Percentiles rank a stretch among this genome's conserved stretches.
Evolutionary conservation across 1,284 basidiomycete genomes (phyloP).

Genomic region (Rhizopogon hawkerae): DNA sequence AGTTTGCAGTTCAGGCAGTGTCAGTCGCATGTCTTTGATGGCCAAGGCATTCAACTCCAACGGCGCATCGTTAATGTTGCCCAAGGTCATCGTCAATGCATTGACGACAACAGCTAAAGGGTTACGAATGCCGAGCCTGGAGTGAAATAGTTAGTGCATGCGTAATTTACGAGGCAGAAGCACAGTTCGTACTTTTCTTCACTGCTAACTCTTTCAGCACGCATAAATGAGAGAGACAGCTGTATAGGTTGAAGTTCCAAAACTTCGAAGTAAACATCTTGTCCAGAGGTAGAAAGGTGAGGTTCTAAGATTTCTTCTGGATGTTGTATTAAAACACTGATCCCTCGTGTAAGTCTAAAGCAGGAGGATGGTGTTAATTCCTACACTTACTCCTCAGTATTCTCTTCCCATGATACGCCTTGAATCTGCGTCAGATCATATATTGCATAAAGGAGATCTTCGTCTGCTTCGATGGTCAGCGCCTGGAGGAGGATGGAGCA

Average conservation of each 20-base stretch:
- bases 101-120: conserved; percentile 93
- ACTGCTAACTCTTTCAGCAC: conserved; percentile 87
- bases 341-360: conserved; percentile 9
- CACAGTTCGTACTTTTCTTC: conserved; percentile 74
- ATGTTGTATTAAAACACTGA: conserved; percentile 71
- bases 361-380: background rate
- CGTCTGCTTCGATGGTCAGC: conserved; percentile 92
- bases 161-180: conserved; percentile 8
- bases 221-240: conserved; percentile 93
- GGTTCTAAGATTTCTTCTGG: conserved; percentile 79
- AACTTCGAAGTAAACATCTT: conserved; percentile 92
- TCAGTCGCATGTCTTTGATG: conserved; percentile 91
- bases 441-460: conserved; percentile 91
- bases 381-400: conserved; percentile 59
- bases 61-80: conserved; percentile 97
- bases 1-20: conserved; percentile 75
- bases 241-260: conserved; percentile 95
- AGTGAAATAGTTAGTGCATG: conserved; percentile 7
- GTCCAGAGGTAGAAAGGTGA: conserved; percentile 49
- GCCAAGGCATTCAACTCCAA: conserved; percentile 91
- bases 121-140: conserved; percentile 76
- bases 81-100: conserved; percentile 93
- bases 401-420: conserved; percentile 82
- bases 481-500: conserved; percentile 93
- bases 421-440: conserved; percentile 90